A percentile compares a stretch with the other conserved stretches of the same genome.
phyloP scores from a whole-genome alignment of 441 rosid genomes.

The Corymbia citriodora region DNA sequence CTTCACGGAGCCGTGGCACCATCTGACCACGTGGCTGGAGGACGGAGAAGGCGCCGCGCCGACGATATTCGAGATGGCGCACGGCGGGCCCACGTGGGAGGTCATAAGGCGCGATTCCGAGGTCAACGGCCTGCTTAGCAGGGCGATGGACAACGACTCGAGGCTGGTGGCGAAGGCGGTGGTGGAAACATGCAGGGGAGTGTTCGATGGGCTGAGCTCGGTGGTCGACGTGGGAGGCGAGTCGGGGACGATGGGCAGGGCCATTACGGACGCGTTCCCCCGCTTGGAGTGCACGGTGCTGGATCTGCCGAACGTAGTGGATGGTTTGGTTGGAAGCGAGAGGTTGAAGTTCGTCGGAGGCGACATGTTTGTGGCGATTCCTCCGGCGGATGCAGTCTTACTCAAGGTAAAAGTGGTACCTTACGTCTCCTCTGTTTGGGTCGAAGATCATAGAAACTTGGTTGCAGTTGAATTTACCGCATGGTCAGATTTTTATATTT shows the following conservation, averaged over 20 bases:
- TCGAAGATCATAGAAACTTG: too few species aligned
- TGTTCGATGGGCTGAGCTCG: not conserved
- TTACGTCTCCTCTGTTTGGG: not conserved
- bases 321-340: not conserved
- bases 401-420: not conserved
- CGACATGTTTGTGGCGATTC: not conserved
- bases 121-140: not conserved
- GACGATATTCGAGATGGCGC: not conserved
- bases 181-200: not conserved
- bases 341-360: not conserved
- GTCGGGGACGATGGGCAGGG: not conserved
- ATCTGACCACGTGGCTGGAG: not conserved
- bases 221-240: not conserved
- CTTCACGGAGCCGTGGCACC: not conserved
- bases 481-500: too few species aligned
- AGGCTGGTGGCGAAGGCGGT: not conserved
- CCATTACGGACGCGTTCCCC: not conserved
- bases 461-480: too few species aligned
- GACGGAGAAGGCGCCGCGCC: not conserved
- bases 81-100: not conserved
- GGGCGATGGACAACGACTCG: not conserved
- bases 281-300: not conserved
- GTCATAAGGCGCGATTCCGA: not conserved
- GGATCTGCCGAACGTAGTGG: not conserved
- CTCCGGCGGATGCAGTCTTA: not conserved